These are phyloP conservation scores for Ensete ventricosum DNA, from an alignment of 176 grass and related monocot species.

Conservation along the genomic window DNA sequence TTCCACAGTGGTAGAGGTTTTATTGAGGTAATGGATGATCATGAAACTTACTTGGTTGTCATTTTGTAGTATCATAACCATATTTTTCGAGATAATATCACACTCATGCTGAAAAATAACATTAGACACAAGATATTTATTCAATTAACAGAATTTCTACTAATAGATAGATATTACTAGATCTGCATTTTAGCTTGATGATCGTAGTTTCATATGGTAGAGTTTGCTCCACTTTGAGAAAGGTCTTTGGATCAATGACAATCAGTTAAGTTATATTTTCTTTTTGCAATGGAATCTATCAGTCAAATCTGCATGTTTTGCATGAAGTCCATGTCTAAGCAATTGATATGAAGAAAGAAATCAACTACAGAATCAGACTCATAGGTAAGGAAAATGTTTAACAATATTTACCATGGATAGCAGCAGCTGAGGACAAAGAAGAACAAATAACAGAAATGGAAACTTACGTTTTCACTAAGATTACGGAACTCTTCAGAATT, in stretches of 20 bases:
- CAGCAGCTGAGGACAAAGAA: conserved; percentile 1
- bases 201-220: background rate
- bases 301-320: background rate
- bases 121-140: background rate
- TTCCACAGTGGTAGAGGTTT: background rate
- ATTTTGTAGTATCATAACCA: background rate
- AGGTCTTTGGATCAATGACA: background rate
- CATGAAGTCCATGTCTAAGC: background rate
- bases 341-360: background rate
- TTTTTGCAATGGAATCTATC: background rate
- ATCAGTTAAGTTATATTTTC: background rate
- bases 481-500: conserved; percentile 96
- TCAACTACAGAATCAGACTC: background rate
- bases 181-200: too few species aligned
- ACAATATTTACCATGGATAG: background rate
- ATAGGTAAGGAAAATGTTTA: background rate
- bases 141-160: too few species aligned
- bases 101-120: background rate
- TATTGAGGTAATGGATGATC: background rate
- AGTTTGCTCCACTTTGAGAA: background rate
- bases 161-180: too few species aligned
- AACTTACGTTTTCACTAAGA: conserved; percentile 87
- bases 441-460: conserved; percentile 16
- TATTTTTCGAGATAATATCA: background rate
- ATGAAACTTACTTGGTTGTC: background rate